Conservation (phyloP, 805 yeast genomes). For the Middelhovenomyces tepae region DNA sequence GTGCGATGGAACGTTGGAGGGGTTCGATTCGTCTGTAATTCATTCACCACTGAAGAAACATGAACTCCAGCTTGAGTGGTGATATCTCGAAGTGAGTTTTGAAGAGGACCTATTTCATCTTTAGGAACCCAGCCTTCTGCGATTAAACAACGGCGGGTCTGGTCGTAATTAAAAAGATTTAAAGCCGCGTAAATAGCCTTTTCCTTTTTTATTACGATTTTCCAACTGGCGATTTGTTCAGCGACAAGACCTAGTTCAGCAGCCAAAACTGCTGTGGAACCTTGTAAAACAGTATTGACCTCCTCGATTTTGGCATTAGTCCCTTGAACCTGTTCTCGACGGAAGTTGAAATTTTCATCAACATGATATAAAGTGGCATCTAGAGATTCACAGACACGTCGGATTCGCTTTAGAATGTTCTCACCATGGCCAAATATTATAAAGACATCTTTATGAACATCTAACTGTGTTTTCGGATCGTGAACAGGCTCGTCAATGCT, state of each 20-base stretch:
- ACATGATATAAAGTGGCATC: constrained; percentile 70
- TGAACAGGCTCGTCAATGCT: constrained; percentile 60
- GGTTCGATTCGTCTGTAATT: constrained; percentile 64
- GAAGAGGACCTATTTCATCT: constrained; percentile 53
- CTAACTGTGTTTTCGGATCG: constrained; percentile 46
- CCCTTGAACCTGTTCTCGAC: constrained; percentile 28
- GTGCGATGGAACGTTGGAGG: constrained; percentile 94
- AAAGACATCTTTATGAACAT: constrained; percentile 69
- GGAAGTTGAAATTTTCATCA: constrained; percentile 38
- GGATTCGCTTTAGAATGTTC: constrained; percentile 56
- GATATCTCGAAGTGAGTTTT: constrained; percentile 52
- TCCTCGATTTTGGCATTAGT: constrained; percentile 44
- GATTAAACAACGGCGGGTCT: constrained; percentile 68
- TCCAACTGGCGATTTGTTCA: constrained; percentile 67
- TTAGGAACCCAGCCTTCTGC: constrained; percentile 98
- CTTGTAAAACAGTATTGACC: constrained; percentile 49
- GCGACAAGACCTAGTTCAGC: constrained; percentile 75
- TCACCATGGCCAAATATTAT: constrained; percentile 89
- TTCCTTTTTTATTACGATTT: constrained; percentile 60
- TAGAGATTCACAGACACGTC: constrained; percentile 77
- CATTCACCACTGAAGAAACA: constrained; percentile 39
- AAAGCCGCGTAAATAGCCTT: constrained; percentile 70
- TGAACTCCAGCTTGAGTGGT: constrained; percentile 38
- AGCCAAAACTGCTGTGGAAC: constrained; percentile 56
- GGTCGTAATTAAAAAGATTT: constrained; percentile 74